A percentile compares a stretch with the other conserved stretches of the same genome.
Evolutionary conservation across 78 protist genomes (phyloP).

Genomic region (Anaeramoeba ignava): DNA sequence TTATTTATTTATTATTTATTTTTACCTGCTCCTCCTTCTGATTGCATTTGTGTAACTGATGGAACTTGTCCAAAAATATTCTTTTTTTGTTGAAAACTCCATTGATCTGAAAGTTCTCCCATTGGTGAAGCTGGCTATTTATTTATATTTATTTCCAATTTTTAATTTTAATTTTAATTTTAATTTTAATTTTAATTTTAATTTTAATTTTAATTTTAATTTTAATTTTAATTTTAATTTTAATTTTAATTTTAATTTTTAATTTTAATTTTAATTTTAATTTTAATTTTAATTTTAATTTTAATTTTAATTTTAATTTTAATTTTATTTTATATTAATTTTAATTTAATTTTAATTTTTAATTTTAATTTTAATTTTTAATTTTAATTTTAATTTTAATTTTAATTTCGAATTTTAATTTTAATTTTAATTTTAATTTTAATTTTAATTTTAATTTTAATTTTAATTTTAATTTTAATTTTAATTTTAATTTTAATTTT

Average conservation of each 20-base stretch:
- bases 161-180: conserved; percentile 16
- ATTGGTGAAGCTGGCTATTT: conserved; percentile 48
- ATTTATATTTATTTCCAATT: conserved; percentile 29
- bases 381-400: not conserved
- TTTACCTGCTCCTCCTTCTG: no score
- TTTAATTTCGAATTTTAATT: no score
- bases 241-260: no score
- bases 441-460: not conserved
- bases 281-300: conserved; percentile 41
- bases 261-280: conserved; percentile 40
- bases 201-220: no score
- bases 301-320: conserved; percentile 16
- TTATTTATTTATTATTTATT: no score
- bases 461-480: not conserved
- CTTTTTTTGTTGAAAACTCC: conserved; percentile 20
- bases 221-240: no score
- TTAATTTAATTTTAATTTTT: conserved; percentile 3
- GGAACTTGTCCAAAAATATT: conserved; percentile 38
- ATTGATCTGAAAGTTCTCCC: conserved; percentile 40
- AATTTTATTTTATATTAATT: not conserved
- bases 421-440: not conserved
- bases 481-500: not conserved
- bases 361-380: not conserved
- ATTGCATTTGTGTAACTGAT: conserved; percentile 38
- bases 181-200: no score